Evolutionary conservation across 1,284 basidiomycete genomes (phyloP).

Genomic region (Trametes sp.): DNA sequence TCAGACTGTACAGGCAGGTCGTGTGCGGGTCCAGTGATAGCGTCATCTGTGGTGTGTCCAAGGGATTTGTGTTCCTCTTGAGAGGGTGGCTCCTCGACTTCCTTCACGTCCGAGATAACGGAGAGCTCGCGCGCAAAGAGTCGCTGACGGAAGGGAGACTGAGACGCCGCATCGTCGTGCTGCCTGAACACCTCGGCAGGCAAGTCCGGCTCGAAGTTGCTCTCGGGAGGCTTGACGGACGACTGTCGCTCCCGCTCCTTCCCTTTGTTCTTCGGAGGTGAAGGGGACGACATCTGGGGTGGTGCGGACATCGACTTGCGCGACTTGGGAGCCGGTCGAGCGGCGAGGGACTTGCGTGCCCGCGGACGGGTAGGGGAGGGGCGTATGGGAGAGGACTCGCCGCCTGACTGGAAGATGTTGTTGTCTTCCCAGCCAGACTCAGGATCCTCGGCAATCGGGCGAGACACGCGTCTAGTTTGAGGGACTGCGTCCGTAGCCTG

Average conservation of each 20-base stretch:
- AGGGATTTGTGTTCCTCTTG: conserved; percentile 7
- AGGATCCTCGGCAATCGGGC: conserved; percentile 49
- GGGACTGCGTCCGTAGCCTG: conserved; percentile 57
- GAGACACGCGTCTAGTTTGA: conserved; percentile 61
- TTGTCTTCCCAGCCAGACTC: conserved; percentile 89
- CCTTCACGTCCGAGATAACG: conserved; percentile 27
- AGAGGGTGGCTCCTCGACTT: conserved; percentile 26
- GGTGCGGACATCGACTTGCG: conserved; percentile 78
- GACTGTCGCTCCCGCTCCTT: conserved; percentile 26
- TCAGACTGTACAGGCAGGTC: conserved; percentile 19
- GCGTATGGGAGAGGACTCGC: conserved; percentile 74
- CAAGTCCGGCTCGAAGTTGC: conserved; percentile 65
- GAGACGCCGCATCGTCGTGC: conserved; percentile 25
- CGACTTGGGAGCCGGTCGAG: conserved; percentile 43
- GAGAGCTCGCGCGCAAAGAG: conserved; percentile 23
- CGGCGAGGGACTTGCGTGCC: conserved; percentile 49
- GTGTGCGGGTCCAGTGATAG: conserved; percentile 10
- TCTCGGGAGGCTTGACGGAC: conserved; percentile 38
- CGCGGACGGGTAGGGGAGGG: conserved; percentile 63
- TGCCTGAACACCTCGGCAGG: conserved; percentile 46
- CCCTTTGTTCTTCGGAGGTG: conserved; percentile 33
- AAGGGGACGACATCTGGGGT: conserved; percentile 53
- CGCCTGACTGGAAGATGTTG: conserved; percentile 84
- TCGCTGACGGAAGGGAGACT: conserved; percentile 21
- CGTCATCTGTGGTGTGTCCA: background rate